Conservation (phyloP, 352 stramenopile species). For the Blastocystis sp. region DNA sequence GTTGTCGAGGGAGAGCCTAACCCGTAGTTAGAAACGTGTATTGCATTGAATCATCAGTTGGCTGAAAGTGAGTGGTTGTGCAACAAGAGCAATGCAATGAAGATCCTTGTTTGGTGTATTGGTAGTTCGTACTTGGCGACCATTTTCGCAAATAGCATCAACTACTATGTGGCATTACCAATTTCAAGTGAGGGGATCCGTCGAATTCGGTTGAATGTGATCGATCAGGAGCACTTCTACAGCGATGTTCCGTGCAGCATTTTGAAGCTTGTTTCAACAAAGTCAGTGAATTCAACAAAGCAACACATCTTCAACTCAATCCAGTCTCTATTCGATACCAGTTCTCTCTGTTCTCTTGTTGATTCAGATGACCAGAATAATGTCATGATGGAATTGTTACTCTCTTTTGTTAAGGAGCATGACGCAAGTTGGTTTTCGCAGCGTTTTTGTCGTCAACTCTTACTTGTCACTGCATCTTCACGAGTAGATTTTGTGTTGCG, state of each 20-base stretch:
- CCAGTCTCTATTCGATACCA: background rate
- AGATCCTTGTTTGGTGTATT: conserved; percentile 47
- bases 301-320: background rate
- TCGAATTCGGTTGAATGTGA: background rate
- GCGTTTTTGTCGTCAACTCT: conserved; percentile 5
- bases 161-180: background rate
- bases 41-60: background rate
- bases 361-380: background rate
- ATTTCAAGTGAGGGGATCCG: background rate
- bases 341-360: background rate
- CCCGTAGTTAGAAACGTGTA: background rate
- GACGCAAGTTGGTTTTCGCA: background rate
- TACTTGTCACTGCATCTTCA: background rate
- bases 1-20: background rate
- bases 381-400: conserved; percentile 3
- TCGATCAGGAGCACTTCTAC: background rate
- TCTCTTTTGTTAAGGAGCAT: conserved; percentile 22
- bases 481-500: background rate
- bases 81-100: conserved; percentile 36
- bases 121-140: conserved; percentile 12
- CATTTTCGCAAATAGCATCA: background rate
- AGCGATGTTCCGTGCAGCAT: background rate
- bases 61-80: conserved; percentile 39
- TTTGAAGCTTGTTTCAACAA: background rate
- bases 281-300: background rate